phyloP scores from a whole-genome alignment of 352 stramenopile genomes.

The Phytophthora pluvialis region DNA sequence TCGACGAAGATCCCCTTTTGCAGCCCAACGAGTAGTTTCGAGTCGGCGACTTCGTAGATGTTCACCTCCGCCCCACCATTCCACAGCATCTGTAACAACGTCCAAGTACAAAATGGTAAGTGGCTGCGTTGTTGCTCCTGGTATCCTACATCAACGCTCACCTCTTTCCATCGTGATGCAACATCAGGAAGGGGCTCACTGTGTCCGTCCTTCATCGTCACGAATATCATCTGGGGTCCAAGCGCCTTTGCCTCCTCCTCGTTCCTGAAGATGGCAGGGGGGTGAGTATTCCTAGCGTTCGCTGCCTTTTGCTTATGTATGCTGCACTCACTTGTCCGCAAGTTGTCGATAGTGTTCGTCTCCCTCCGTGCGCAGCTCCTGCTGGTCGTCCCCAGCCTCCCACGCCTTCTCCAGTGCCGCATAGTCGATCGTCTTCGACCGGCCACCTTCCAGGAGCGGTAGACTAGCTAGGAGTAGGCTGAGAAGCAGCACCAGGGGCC shows the following conservation, averaged over 20 bases:
- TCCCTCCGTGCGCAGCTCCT: conserved; percentile 53
- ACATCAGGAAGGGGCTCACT: conserved; percentile 45
- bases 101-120: background rate
- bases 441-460: background rate
- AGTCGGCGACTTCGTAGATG: conserved; percentile 69
- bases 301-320: background rate
- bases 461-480: conserved; percentile 11
- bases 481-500: conserved; percentile 3
- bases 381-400: conserved; percentile 52
- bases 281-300: conserved; percentile 5
- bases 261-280: conserved; percentile 26
- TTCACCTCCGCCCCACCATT: conserved; percentile 73
- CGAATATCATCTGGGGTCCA: conserved; percentile 85
- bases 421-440: conserved; percentile 56
- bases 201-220: conserved; percentile 47
- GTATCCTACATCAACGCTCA: conserved; percentile 11
- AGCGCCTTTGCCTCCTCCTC: conserved; percentile 51
- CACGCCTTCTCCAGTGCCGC: conserved; percentile 71
- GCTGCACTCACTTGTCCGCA: conserved; percentile 40
- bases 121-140: background rate
- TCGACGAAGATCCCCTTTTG: conserved; percentile 61
- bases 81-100: conserved; percentile 63
- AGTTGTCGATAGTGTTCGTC: conserved; percentile 64
- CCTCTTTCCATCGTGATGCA: conserved; percentile 80
- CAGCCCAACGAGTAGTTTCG: conserved; percentile 65